Conservation (phyloP, 2,329 filamentous ascomycete genomes). For the Xylariaceae sp. region DNA sequence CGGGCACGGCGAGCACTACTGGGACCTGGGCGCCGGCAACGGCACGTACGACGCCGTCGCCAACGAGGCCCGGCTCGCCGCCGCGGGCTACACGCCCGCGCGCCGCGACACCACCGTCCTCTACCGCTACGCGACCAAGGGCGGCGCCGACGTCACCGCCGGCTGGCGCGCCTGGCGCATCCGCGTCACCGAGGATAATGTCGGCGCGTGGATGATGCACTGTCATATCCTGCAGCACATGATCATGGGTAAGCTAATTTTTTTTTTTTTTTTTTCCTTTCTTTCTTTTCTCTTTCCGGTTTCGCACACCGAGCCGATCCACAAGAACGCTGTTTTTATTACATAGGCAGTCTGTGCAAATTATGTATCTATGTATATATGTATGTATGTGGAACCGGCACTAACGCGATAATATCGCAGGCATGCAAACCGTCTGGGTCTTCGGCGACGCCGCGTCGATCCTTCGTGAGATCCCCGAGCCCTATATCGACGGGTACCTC, state of each 20-base stretch:
- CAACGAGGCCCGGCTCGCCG: constrained; percentile 49
- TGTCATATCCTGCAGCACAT: constrained; percentile 63
- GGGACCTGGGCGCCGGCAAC: constrained; percentile 55
- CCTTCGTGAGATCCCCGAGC: constrained; percentile 36
- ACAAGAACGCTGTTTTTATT: too few relatives aligned
- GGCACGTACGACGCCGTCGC: constrained; percentile 53
- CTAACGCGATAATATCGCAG: constrained; percentile 21
- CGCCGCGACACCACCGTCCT: constrained; percentile 55
- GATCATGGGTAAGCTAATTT: constrained; percentile 53
- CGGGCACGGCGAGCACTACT: constrained; percentile 56
- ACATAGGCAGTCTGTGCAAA: too few relatives aligned
- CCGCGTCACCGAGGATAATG: constrained; percentile 44
- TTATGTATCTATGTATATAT: too few relatives aligned
- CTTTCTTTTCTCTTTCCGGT: background rate
- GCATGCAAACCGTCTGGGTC: constrained; percentile 47
- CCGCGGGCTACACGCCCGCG: constrained; percentile 42
- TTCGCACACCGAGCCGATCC: too few relatives aligned
- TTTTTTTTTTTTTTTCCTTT: constrained; percentile 30
- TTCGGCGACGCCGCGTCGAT: constrained; percentile 44
- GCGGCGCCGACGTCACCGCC: constrained; percentile 42
- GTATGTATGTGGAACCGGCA: too few relatives aligned
- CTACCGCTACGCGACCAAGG: constrained; percentile 53
- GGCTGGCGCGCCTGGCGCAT: constrained; percentile 67
- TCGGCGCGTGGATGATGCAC: constrained; percentile 66
- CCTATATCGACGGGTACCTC: constrained; percentile 45